Percentiles rank a stretch among this genome's conserved stretches.
Conservation (phyloP, 331 rosid species). For the Malus hybrid region DNA sequence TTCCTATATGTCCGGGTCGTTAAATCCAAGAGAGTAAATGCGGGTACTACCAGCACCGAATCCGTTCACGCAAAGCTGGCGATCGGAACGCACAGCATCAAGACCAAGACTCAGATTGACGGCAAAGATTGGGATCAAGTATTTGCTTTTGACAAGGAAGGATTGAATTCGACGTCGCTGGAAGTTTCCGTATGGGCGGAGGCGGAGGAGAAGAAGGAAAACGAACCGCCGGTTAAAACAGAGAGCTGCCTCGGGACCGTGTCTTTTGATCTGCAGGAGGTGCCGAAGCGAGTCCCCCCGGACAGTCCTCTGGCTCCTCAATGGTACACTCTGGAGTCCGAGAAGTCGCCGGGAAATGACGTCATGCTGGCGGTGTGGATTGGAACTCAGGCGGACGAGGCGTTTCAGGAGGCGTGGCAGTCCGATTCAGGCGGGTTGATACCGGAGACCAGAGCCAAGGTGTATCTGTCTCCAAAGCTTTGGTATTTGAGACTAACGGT, state of each 20-base stretch:
- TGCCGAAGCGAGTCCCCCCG: slow-evolving; percentile 63
- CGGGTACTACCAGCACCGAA: not conserved
- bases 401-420: slow-evolving; percentile 86
- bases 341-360: slow-evolving; percentile 45
- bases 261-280: slow-evolving; percentile 59
- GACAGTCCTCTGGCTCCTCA: slow-evolving; percentile 88
- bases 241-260: slow-evolving; percentile 47
- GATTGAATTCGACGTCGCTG: slow-evolving; percentile 62
- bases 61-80: slow-evolving; percentile 49
- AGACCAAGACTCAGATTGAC: slow-evolving; percentile 33
- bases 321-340: slow-evolving; percentile 62
- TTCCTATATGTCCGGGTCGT: slow-evolving; percentile 60
- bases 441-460: slow-evolving; percentile 76
- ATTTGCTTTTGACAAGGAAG: slow-evolving; percentile 76
- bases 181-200: slow-evolving; percentile 71
- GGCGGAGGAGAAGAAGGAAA: slow-evolving; percentile 38
- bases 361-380: slow-evolving; percentile 82
- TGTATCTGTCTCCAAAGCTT: slow-evolving; percentile 74
- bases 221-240: not conserved
- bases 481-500: slow-evolving; percentile 88
- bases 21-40: slow-evolving; percentile 42
- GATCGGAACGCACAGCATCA: slow-evolving; percentile 71
- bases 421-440: slow-evolving; percentile 80
- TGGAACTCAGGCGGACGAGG: slow-evolving; percentile 64
- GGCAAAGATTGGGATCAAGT: slow-evolving; percentile 89